Base-by-base conservation (phyloP, 1,284 basidiomycete genomes). In the Leccinum colubrinum region DNA sequence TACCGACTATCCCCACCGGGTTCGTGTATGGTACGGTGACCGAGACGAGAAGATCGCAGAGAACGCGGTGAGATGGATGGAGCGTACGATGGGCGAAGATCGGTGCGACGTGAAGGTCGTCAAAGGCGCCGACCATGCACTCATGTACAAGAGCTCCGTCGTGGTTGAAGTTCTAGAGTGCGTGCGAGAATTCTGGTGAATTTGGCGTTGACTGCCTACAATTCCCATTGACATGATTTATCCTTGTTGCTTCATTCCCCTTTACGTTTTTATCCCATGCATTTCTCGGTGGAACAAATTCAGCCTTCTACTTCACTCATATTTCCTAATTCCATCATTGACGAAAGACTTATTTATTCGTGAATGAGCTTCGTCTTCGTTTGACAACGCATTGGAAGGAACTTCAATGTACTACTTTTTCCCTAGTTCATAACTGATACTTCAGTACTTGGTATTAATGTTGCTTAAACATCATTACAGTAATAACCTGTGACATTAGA, bases 21-120 rank as follows among this genome's bases (percentile, higher is more conserved):
- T 94, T 55, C 86, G 86, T 51, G 88, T 98, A 43, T 98, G 95
- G 95, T 95, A 95, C 67, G 97, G 97, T 2, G 91, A 94, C 67
- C 85, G 84, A 67, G 97, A 98, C 74, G 96, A 98, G 75, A 90
- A 91, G 75, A 97, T 99, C 64, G 89, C 89, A 27, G 88, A 96
- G 70, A 87, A 90, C 68, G 90, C 92, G 55, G 90, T 95, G 61
- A 78, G 90, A 67, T 95, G 94, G 91, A 91, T 98, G 91, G 91
- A 95, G 75, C 85, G 83, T 66, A 86, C 86, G 56, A 94, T 95
- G 90, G 83, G 86, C n/a, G 79, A 84, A 55, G 86, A 86, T 51
- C 80, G 82, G 62, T 97, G 93, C 71, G 79, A 81, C 58, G 86
- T 98, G 46, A 86, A 88, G 68, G 86, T 97, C 17, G 88, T 97